Evolutionary conservation across 2,329 filamentous ascomycete genomes (phyloP), one percentile per base, ranked within the genome.

Genomic region (Pseudocercospora fijiensis): DNA sequence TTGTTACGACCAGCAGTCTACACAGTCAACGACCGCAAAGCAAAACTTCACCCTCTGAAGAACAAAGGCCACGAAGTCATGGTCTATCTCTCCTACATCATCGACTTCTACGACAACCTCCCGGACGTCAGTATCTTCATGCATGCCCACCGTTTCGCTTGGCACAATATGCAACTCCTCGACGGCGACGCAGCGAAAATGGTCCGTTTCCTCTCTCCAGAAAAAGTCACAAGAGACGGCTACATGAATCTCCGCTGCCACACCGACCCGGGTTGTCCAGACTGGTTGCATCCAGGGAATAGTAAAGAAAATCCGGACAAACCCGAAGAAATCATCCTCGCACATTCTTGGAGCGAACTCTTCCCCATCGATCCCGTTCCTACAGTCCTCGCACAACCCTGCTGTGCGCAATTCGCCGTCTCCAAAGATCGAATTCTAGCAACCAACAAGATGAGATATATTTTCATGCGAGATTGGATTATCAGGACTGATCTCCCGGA

Each of bases 41-140:
- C 82, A 2, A 72, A 74, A 13, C 76, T 82, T 22, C 82, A 83
- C 63, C 80, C 83, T 1, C 82, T 83, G 0, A 79, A 80, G 61
- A 84, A 85, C 70, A 86, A 86, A 73, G 86, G 86, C 33, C 84
- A 86, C 69, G 86, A 89, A 75, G 85, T 84, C 33, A 83, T 86
- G 76, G 81, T 86, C 7, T 88, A 88, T 71, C 78, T 87, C 41
- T 84, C 81, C 43, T 88, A 86, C 74, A 81, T 88, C 69, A 82
- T 86, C 69, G 84, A 87, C 72, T 81, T 84, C 73, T 88, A 89
- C 76, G 80, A 88, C 65, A 70, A 78, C 3, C 79, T 89, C 3
- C 81, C 85, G 2, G 84, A 86, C 60, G 79, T 87, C 65, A 78
- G 79, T 30, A 82, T 88, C 67, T 87, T 89, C 75, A 82, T 86